Percentiles rank a stretch among this genome's conserved stretches.
Conservation (phyloP, 352 stramenopile species). For the Thalassiosira ordinaria region DNA sequence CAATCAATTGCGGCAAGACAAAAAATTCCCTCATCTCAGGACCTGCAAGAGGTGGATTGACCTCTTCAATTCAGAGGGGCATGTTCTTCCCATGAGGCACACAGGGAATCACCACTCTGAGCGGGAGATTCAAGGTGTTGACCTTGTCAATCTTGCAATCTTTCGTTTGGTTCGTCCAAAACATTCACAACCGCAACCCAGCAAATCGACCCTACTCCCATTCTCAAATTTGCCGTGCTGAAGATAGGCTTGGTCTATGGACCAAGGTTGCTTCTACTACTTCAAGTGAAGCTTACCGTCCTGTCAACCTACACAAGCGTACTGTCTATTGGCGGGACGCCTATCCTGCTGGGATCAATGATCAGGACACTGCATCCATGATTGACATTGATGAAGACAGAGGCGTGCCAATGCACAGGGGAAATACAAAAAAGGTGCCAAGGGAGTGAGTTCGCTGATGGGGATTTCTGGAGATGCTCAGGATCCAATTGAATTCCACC, state of each 20-base stretch:
- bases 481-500: constrained; percentile 6
- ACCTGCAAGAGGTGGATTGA: background rate
- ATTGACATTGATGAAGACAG: constrained; percentile 37
- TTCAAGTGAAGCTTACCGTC: constrained; percentile 5
- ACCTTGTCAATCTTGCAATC: constrained; percentile 24
- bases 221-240: constrained; percentile 21
- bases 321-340: constrained; percentile 3
- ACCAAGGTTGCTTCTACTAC: constrained; percentile 27
- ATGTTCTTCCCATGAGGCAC: background rate
- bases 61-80: background rate
- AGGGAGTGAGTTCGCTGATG: background rate
- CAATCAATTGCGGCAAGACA: background rate
- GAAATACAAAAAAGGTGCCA: constrained; percentile 16
- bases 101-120: background rate
- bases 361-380: background rate
- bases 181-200: constrained; percentile 20
- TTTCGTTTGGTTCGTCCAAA: constrained; percentile 24
- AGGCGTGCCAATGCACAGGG: background rate
- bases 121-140: constrained; percentile 10
- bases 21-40: background rate
- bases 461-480: background rate
- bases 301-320: constrained; percentile 20
- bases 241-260: background rate
- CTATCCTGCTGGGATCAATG: constrained; percentile 13
- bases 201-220: constrained; percentile 5